Evolutionary conservation across 2,329 filamentous ascomycete genomes (phyloP).

Genomic region (Aspergillus novoparasiticus): DNA sequence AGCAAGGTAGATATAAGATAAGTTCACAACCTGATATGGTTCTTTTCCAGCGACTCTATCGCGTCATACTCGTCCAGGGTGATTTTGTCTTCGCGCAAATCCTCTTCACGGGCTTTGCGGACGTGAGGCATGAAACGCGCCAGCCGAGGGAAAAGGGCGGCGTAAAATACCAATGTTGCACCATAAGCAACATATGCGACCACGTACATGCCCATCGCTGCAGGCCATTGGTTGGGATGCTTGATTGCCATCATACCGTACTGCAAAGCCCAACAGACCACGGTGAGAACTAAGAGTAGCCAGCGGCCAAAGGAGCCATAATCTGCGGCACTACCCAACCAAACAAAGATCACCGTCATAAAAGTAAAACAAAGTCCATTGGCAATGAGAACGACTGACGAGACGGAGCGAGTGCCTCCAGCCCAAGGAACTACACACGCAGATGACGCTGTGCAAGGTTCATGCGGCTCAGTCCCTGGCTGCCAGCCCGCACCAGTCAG

Average conservation of each 20-base stretch:
- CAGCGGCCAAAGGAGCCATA: constrained; percentile 47
- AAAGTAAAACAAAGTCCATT: constrained; percentile 47
- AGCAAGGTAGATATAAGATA: not conserved
- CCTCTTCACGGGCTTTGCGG: constrained; percentile 44
- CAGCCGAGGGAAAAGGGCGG: constrained; percentile 43
- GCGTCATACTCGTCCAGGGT: constrained; percentile 42
- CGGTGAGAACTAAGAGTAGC: constrained; percentile 43
- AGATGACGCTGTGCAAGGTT: constrained; percentile 34
- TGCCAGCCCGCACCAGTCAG: constrained; percentile 42
- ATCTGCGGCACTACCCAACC: constrained; percentile 46
- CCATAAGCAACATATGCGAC: constrained; percentile 45
- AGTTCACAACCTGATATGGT: constrained; percentile 40
- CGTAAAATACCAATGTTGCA: constrained; percentile 47
- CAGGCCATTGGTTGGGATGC: constrained; percentile 42
- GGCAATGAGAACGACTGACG: constrained; percentile 45
- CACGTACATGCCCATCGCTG: constrained; percentile 45
- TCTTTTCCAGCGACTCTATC: constrained; percentile 45
- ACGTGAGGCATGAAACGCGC: constrained; percentile 46
- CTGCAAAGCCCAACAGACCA: constrained; percentile 45
- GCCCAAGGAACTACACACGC: constrained; percentile 46
- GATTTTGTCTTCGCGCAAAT: constrained; percentile 43
- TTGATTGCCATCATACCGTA: constrained; percentile 45
- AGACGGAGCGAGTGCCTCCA: constrained; percentile 38
- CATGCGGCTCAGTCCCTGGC: constrained; percentile 35
- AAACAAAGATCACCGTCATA: constrained; percentile 48